These are phyloP conservation scores for Stereocaulon alpinum DNA, from an alignment of 495 filamentous ascomycete genomes.

Conservation along the genomic window DNA sequence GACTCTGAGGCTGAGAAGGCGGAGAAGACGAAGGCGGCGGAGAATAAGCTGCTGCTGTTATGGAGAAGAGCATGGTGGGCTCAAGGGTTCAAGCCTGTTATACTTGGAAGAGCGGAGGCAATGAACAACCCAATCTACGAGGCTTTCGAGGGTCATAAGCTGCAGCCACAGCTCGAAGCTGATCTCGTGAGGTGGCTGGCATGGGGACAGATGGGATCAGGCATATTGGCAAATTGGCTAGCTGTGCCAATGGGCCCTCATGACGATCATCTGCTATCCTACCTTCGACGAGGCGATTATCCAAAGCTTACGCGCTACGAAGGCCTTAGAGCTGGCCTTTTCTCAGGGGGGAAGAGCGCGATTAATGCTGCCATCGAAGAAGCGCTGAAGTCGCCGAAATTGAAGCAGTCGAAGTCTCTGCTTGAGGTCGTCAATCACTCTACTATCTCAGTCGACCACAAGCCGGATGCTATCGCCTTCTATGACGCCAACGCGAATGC, in stretches of 20 bases:
- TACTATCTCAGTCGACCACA: constrained; percentile 52
- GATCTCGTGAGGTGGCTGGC: constrained; percentile 83
- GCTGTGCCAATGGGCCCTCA: constrained; percentile 78
- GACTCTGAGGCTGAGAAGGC: constrained; percentile 54
- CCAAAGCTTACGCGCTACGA: constrained; percentile 66
- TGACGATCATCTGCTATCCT: constrained; percentile 60
- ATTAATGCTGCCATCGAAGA: constrained; percentile 58
- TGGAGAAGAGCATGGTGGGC: constrained; percentile 96
- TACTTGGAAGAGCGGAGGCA: constrained; percentile 71
- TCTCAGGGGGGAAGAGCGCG: constrained; percentile 55
- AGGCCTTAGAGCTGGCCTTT: constrained; percentile 58
- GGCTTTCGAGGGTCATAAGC: constrained; percentile 47
- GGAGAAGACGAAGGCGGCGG: constrained; percentile 50
- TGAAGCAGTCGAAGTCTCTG: constrained; percentile 48
- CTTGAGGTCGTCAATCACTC: constrained; percentile 45
- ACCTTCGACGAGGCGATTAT: constrained; percentile 63
- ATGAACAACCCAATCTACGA: constrained; percentile 75
- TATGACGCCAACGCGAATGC: constrained; percentile 57
- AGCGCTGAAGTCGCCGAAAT: constrained; percentile 43
- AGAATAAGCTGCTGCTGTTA: constrained; percentile 67
- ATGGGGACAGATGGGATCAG: constrained; percentile 87
- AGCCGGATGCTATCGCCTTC: constrained; percentile 60
- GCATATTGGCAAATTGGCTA: constrained; percentile 66
- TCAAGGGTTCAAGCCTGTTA: constrained; percentile 76
- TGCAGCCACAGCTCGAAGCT: constrained; percentile 47